phyloP scores from a whole-genome alignment of 2,329 filamentous ascomycete genomes.

The Neoscytalidium dimidiatum region DNA sequence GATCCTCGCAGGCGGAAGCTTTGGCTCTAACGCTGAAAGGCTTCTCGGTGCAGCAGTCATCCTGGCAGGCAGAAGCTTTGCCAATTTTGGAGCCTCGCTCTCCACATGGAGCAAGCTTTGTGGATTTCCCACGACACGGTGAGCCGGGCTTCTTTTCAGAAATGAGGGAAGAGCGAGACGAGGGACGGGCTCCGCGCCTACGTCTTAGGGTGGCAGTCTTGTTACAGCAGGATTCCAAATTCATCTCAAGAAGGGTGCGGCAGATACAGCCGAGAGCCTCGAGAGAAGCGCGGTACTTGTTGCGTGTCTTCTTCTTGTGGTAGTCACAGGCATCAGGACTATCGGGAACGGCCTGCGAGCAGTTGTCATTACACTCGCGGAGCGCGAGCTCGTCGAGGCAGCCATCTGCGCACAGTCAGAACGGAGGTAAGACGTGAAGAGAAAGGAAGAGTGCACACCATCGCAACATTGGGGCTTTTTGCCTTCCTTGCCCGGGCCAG shows the following conservation, averaged over 20 bases:
- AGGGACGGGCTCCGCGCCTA: not conserved
- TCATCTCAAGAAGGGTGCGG: conserved; percentile 1
- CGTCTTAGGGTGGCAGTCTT: not conserved
- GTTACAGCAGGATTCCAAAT: conserved; percentile 17
- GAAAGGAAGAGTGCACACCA: not conserved
- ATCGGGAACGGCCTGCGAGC: not conserved
- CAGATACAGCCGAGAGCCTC: conserved; percentile 18
- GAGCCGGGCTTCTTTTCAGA: not conserved
- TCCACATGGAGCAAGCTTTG: no score
- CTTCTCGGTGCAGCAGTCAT: not conserved
- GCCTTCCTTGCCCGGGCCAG: not conserved
- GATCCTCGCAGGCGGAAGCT: not conserved
- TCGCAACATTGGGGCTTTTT: conserved; percentile 14
- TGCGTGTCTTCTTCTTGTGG: conserved; percentile 10
- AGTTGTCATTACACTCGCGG: not conserved
- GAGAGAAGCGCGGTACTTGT: conserved; percentile 3
- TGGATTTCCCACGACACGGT: no score
- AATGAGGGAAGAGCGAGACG: not conserved
- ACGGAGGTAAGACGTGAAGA: no score
- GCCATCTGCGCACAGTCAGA: not conserved
- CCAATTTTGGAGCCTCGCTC: no score
- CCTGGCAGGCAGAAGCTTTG: not conserved
- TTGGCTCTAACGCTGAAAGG: not conserved
- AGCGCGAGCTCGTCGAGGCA: conserved; percentile 15
- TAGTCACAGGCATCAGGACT: not conserved